Evolutionary conservation across 2,329 filamentous ascomycete species (phyloP).

Genomic region (Colletotrichum sublineola): DNA sequence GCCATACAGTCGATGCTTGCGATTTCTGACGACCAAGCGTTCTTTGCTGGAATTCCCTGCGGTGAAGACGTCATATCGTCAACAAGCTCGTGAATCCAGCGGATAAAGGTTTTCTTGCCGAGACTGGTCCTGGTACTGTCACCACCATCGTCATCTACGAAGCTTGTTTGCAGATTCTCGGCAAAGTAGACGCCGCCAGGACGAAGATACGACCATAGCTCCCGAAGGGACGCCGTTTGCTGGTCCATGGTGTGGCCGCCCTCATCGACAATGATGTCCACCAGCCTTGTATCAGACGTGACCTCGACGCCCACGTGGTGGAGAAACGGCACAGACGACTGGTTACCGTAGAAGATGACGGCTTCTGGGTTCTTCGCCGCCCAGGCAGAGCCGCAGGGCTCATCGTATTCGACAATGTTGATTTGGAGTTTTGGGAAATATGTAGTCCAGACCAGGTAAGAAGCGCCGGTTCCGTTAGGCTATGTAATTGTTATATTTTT

Average conservation of each 20-base stretch:
- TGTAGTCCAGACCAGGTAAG: neutral
- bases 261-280: conserved; percentile 1
- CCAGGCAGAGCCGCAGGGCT: neutral
- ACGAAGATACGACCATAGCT: neutral
- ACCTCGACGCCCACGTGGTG: neutral
- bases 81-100: neutral
- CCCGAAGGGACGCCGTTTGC: neutral
- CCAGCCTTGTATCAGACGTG: neutral
- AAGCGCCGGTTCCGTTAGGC: neutral
- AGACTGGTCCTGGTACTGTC: neutral
- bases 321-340: neutral
- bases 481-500: neutral
- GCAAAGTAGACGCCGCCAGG: neutral
- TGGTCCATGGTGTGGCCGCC: neutral
- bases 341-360: neutral
- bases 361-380: neutral
- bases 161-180: neutral
- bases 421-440: neutral
- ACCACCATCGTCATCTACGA: neutral
- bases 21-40: neutral
- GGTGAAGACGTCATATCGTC: neutral
- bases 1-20: conserved; percentile 1
- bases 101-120: neutral
- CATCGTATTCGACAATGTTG: neutral
- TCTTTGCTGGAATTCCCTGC: neutral